Evolutionary conservation across 2,329 filamentous ascomycete species (phyloP).

Genomic region (Pseudocercospora crystallina): DNA sequence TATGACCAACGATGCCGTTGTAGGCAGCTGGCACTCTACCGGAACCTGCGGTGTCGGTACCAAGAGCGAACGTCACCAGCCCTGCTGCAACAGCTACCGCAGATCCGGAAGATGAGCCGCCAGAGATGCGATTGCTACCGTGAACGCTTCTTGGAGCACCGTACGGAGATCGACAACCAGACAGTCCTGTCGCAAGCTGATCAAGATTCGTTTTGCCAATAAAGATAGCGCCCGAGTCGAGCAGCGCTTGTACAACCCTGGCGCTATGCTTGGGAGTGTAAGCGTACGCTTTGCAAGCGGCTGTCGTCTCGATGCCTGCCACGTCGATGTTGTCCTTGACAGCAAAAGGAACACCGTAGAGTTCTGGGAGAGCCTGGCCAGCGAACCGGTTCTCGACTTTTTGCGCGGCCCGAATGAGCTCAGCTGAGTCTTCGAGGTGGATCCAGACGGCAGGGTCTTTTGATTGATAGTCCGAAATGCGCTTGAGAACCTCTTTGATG

Average conservation of each 20-base stretch:
- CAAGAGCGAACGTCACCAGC: constrained; percentile 57
- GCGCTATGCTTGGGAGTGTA: constrained; percentile 52
- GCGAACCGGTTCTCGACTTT: constrained; percentile 43
- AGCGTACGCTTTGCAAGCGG: constrained; percentile 51
- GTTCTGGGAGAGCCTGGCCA: constrained; percentile 45
- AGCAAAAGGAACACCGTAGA: constrained; percentile 58
- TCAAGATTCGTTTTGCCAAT: constrained; percentile 63
- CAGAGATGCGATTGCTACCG: constrained; percentile 52
- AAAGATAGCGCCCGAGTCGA: constrained; percentile 55
- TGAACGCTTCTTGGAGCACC: constrained; percentile 57
- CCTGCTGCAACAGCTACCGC: constrained; percentile 55
- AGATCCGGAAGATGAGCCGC: constrained; percentile 59
- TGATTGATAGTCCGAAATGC: constrained; percentile 50
- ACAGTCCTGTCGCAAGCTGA: constrained; percentile 62
- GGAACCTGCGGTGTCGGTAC: constrained; percentile 57
- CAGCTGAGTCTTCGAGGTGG: constrained; percentile 41
- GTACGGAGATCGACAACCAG: constrained; percentile 59
- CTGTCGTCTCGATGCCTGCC: constrained; percentile 51
- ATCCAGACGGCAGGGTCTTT: constrained; percentile 56
- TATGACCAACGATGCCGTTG: constrained; percentile 54
- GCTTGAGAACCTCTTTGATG: constrained; percentile 46
- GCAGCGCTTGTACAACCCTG: constrained; percentile 51
- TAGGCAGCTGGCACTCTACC: constrained; percentile 55
- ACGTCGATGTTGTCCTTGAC: constrained; percentile 60
- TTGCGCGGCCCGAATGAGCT: constrained; percentile 43